Evolutionary conservation across 495 filamentous ascomycete species (phyloP).

Genomic region (Lindgomyces ingoldianus): DNA sequence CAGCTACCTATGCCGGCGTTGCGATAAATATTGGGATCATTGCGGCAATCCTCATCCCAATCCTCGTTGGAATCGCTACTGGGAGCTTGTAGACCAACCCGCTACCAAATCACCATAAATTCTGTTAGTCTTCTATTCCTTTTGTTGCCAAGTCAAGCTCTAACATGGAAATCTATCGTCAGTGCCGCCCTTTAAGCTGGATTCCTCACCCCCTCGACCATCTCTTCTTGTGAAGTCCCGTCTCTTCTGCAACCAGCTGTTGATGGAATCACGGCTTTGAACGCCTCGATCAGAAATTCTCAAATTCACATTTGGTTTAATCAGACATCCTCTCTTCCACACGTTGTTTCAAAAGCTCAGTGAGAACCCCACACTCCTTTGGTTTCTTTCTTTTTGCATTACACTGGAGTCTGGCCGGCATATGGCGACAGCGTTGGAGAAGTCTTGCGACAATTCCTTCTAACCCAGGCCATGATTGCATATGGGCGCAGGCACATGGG

Average conservation of each 20-base stretch:
- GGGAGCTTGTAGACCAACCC: constrained; percentile 5
- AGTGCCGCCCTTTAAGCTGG: too few species aligned
- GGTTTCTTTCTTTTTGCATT: constrained; percentile 13
- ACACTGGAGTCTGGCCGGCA: constrained; percentile 4
- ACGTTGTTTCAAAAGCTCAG: neutral
- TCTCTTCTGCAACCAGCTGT: neutral
- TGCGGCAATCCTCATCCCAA: constrained; percentile 15
- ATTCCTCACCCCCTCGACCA: neutral
- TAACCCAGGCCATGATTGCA: neutral
- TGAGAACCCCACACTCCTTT: constrained; percentile 6
- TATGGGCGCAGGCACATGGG: neutral
- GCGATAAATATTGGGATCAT: constrained; percentile 4
- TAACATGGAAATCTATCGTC: too few species aligned
- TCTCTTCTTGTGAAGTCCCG: neutral
- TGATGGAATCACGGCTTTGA: neutral
- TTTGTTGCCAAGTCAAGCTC: too few species aligned
- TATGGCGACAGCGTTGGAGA: neutral
- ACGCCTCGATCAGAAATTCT: neutral
- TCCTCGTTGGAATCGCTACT: constrained; percentile 11
- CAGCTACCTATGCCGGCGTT: constrained; percentile 15
- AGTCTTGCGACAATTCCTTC: neutral
- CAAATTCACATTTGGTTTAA: neutral
- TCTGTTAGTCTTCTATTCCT: too few species aligned
- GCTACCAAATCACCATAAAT: neutral
- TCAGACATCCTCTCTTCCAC: neutral